Conservation (phyloP, 179 eudicot genomes). For the Drosera spatulata region DNA sequence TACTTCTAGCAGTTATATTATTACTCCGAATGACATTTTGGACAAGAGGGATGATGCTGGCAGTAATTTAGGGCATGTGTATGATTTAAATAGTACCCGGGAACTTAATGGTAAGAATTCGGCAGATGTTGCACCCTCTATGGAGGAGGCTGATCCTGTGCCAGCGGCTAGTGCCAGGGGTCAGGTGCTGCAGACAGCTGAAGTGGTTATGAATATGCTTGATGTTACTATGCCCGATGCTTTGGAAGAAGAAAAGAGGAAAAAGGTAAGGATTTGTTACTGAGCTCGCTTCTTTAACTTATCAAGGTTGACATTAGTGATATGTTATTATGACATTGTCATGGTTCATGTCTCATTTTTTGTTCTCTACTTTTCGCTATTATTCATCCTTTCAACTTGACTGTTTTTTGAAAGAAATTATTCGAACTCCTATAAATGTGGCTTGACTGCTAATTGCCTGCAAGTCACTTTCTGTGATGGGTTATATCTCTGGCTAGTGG, state of each 20-base stretch:
- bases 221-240: conserved; percentile 85
- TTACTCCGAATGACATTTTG: conserved; percentile 18
- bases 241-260: conserved; percentile 70
- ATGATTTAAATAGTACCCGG: conserved; percentile 14
- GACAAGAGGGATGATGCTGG: conserved; percentile 20
- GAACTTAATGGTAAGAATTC: conserved; percentile 15
- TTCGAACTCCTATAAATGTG: too few species aligned
- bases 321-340: too few species aligned
- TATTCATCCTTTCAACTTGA: too few species aligned
- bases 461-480: too few species aligned
- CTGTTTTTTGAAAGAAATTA: too few species aligned
- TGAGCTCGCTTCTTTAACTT: background rate
- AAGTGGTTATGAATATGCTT: conserved; percentile 85
- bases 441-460: too few species aligned
- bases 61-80: conserved; percentile 10
- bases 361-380: too few species aligned
- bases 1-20: conserved; percentile 16
- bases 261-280: conserved; percentile 37
- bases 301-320: background rate
- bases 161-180: conserved; percentile 42
- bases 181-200: conserved; percentile 61
- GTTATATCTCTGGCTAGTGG: too few species aligned
- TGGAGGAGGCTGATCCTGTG: too few species aligned
- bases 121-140: conserved; percentile 1
- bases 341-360: too few species aligned